Conservation (phyloP, 495 filamentous ascomycete species). For the Bryoglossum gracile region DNA sequence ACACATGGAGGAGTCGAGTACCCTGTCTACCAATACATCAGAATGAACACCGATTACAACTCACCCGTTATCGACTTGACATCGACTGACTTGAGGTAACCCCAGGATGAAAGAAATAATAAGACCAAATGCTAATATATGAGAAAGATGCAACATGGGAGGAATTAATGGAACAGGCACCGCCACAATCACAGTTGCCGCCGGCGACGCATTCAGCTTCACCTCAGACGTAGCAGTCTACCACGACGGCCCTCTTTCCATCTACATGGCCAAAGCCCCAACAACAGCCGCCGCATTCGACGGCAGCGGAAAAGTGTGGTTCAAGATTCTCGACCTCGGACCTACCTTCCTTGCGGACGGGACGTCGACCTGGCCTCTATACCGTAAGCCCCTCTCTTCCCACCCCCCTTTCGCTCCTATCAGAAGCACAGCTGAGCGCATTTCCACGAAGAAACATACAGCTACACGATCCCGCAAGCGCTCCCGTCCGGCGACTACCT, state of each 20-base stretch:
- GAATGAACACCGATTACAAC: conserved; percentile 50
- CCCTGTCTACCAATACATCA: conserved; percentile 43
- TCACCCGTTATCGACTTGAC: conserved; percentile 50
- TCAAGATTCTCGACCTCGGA: conserved; percentile 10
- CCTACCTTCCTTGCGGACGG: neutral
- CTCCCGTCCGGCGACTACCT: conserved; percentile 54
- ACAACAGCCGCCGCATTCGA: conserved; percentile 34
- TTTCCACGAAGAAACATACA: conserved; percentile 38
- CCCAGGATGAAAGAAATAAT: neutral
- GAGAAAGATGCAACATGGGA: conserved; percentile 48
- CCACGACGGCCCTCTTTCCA: conserved; percentile 46
- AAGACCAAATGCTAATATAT: no score
- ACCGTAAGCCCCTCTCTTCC: conserved; percentile 26
- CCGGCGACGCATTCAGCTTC: conserved; percentile 47
- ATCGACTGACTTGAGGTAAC: conserved; percentile 37
- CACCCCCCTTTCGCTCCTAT: neutral
- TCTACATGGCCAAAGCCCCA: conserved; percentile 49
- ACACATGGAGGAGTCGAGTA: conserved; percentile 37
- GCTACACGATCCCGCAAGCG: conserved; percentile 45
- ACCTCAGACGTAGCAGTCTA: conserved; percentile 35
- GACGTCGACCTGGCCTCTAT: conserved; percentile 33
- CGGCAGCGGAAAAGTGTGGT: conserved; percentile 45
- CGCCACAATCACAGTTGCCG: conserved; percentile 38
- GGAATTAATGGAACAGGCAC: conserved; percentile 39
- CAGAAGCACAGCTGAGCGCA: neutral